Evolutionary conservation across 75 land plant species (phyloP).

Genomic region (Picea sitchensis): DNA sequence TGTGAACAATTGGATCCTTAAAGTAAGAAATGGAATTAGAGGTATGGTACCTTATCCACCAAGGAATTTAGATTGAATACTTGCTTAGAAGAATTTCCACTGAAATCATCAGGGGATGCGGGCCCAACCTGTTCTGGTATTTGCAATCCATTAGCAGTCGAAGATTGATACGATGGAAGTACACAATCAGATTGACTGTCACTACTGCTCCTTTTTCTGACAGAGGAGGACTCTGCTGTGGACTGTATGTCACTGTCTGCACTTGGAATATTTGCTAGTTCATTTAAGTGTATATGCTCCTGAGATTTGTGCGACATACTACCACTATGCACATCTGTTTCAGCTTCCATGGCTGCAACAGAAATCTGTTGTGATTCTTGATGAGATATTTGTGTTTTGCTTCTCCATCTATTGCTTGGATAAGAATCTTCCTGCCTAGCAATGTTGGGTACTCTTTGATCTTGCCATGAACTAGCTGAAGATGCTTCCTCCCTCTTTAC

Average conservation of each 20-base stretch:
- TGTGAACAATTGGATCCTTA: neutral
- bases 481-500: conserved; percentile 28
- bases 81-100: neutral
- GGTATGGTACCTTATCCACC: neutral
- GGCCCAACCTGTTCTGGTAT: neutral
- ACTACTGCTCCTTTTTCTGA: conserved; percentile 11
- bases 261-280: neutral
- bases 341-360: neutral
- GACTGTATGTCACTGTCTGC: conserved; percentile 14
- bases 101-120: neutral
- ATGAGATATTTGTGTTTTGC: neutral
- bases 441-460: conserved; percentile 74
- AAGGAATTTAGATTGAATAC: neutral
- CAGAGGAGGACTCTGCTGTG: conserved; percentile 21
- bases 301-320: no score
- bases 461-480: conserved; percentile 48
- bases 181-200: neutral
- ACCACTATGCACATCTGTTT: neutral
- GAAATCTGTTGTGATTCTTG: neutral
- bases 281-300: neutral
- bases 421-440: neutral
- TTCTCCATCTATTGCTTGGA: neutral
- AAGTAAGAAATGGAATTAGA: neutral
- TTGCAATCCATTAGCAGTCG: neutral
- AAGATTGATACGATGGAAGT: conserved; percentile 4